Evolutionary conservation across 1,139 yeast species (phyloP).

Genomic region (Pichiaceae sp.): DNA sequence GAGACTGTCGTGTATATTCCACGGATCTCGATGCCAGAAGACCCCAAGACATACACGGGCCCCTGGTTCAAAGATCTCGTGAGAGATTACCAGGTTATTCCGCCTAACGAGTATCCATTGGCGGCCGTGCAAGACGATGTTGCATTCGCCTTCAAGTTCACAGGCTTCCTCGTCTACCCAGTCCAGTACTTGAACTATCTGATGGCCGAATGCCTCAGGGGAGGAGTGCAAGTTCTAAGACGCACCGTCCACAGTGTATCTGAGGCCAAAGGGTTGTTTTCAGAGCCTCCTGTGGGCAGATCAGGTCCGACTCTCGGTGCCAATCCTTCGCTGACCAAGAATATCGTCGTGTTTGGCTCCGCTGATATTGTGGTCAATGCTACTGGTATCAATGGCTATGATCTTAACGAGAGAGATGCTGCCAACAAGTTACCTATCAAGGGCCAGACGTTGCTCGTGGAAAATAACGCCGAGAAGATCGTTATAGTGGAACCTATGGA

Average conservation of each 20-base stretch:
- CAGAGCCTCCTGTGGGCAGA: constrained; percentile 3
- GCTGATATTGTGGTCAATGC: constrained; percentile 36
- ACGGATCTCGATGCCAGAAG: constrained; percentile 13
- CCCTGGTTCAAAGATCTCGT: constrained; percentile 21
- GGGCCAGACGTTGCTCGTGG: constrained; percentile 38
- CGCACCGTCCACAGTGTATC: constrained; percentile 10
- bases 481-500: constrained; percentile 28
- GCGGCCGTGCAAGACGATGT: constrained; percentile 13
- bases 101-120: constrained; percentile 13
- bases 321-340: constrained; percentile 4
- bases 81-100: constrained; percentile 14
- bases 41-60: constrained; percentile 11
- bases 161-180: constrained; percentile 19
- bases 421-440: constrained; percentile 28
- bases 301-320: constrained; percentile 10
- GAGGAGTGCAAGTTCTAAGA: constrained; percentile 14
- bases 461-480: constrained; percentile 25
- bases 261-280: constrained; percentile 12
- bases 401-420: constrained; percentile 26
- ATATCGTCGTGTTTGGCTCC: constrained; percentile 8
- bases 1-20: constrained; percentile 17
- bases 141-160: constrained; percentile 16
- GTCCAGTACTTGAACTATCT: constrained; percentile 18
- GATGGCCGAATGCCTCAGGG: constrained; percentile 13
- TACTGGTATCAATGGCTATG: constrained; percentile 31